Base-by-base conservation (phyloP, 257 asterid genomes). In the Linderniella brevidens region DNA sequence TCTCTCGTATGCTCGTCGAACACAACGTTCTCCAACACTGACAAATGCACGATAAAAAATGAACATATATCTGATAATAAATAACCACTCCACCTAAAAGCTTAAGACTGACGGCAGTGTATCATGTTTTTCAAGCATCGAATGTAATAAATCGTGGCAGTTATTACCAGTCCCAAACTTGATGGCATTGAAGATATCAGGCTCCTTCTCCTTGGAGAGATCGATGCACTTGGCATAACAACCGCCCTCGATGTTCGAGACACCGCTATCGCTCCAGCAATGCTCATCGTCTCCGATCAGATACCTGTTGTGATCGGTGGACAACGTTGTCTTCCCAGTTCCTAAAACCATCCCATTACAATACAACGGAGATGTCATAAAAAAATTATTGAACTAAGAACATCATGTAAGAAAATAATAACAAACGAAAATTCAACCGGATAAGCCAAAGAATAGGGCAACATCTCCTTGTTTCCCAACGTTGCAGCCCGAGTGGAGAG, bases 401-500 rank as follows among this genome's bases (percentile, higher is more conserved):
- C 5, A 41, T 8, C 48, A 17, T 43, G 57, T 60, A 60, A 49
- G 49, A 20, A 0, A n/a, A 52, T n/a, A 20, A 18, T n/a, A n/a
- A n/a, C n/a, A n/a, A 37, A 63, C 61, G 44, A 58, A 53, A 66
- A 49, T 58, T 19, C 64, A 62, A 59, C 69, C 93, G 68, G 93
- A 81, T 59, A 81, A 67, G 56, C 94, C 95, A 59, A 83, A 83
- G 74, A 83, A 79, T 59, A 83, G 80, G 57, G 95, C 93, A 13
- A 80, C 90, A 69, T 83, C 95, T 63, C 95, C 95, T 11, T 63
- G 69, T 70, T 70, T 83, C 47, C 95, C 93, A 77, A 83, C 58
- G 65, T 80, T 83, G 80, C 95, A 79, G 49, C 95, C 95, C 16
- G 95, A 83, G 59, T 83, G 95, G 17, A 83, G 59, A 54, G 94